phyloP scores from a whole-genome alignment of 441 rosid genomes.

The Aquilaria agallochum region DNA sequence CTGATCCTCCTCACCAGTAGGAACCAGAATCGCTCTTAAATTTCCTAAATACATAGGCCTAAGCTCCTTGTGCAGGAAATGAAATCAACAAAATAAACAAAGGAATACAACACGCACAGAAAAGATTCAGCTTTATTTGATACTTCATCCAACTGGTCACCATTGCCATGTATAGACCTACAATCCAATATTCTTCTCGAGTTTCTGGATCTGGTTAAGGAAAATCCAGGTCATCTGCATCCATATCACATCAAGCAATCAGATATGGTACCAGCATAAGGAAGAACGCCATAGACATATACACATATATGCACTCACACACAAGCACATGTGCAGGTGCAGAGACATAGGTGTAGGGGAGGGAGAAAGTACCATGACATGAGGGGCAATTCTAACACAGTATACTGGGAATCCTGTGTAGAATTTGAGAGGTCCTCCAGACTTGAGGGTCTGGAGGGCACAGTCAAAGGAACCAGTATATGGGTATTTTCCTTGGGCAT shows the following conservation, averaged over 20 bases:
- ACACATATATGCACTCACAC: background rate
- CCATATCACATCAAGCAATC: slow-evolving; percentile 18
- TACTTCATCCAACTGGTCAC: background rate
- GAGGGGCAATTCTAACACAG: slow-evolving; percentile 94
- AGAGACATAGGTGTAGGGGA: background rate
- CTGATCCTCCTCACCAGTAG: slow-evolving; percentile 16
- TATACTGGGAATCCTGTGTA: slow-evolving; percentile 98
- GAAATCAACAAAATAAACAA: slow-evolving; percentile 16
- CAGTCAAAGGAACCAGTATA: slow-evolving; percentile 92
- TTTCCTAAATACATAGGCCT: too few species aligned
- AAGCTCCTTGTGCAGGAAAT: background rate
- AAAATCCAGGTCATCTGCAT: slow-evolving; percentile 99
- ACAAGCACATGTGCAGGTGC: background rate
- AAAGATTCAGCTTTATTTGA: slow-evolving; percentile 14
- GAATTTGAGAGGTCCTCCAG: slow-evolving; percentile 87
- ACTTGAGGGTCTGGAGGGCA: slow-evolving; percentile 69
- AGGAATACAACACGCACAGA: slow-evolving; percentile 18
- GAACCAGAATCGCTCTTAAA: too few species aligned
- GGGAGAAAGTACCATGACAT: slow-evolving; percentile 75
- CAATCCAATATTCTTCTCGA: slow-evolving; percentile 50
- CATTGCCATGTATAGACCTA: slow-evolving; percentile 20
- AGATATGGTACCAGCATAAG: background rate
- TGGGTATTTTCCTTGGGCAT: slow-evolving; percentile 86
- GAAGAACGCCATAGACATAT: background rate
- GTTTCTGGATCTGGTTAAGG: slow-evolving; percentile 92